Percentiles rank a stretch among this genome's conserved stretches.
These are phyloP conservation scores for Astragalus glycyphyllos DNA, from an alignment of 306 rosid genomes.

Conservation along the genomic window DNA sequence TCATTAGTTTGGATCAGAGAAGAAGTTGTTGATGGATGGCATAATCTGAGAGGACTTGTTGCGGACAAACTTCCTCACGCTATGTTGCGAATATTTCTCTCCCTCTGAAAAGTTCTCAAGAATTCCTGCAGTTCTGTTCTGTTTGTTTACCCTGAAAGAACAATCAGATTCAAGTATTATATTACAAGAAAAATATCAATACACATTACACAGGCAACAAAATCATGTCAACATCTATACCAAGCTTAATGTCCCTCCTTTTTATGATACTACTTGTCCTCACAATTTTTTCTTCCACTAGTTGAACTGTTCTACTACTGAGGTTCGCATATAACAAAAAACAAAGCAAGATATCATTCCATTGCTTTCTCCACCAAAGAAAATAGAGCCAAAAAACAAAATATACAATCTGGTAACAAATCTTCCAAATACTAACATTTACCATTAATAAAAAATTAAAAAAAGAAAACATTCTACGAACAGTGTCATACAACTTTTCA, in stretches of 20 bases:
- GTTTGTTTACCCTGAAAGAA: slow-evolving; percentile 70
- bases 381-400: background rate
- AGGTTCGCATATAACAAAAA: background rate
- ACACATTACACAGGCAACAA: background rate
- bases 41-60: slow-evolving; percentile 66
- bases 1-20: slow-evolving; percentile 77
- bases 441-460: no score
- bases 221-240: background rate
- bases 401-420: background rate
- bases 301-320: background rate
- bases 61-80: slow-evolving; percentile 75
- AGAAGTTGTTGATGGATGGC: slow-evolving; percentile 86
- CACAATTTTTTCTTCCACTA: background rate
- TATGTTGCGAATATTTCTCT: slow-evolving; percentile 56
- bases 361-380: background rate
- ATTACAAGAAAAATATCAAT: background rate
- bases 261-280: background rate
- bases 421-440: no score
- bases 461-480: slow-evolving; percentile 2
- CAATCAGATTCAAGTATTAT: slow-evolving; percentile 20
- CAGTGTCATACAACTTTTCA: background rate
- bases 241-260: background rate
- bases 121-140: slow-evolving; percentile 88
- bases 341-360: background rate
- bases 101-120: slow-evolving; percentile 75